Percentiles rank a stretch among this genome's conserved stretches.
Conservation (phyloP, 2,329 filamentous ascomycete genomes). For the Paecilomyces formosus region DNA sequence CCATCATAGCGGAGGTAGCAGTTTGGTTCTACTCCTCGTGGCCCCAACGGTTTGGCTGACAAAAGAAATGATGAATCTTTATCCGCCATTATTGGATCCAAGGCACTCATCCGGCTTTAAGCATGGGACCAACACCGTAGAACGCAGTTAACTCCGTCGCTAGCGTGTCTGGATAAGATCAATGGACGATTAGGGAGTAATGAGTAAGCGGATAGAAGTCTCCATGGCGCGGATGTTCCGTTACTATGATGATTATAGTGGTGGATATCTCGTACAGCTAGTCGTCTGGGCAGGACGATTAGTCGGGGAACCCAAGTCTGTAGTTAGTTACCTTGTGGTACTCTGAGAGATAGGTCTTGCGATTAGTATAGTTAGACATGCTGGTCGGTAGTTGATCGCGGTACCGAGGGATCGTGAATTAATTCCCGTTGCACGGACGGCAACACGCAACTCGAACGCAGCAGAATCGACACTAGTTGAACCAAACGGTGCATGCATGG, state of each 20-base stretch:
- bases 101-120: background rate
- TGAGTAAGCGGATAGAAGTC: background rate
- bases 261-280: no score
- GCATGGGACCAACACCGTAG: background rate
- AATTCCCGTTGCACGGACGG: background rate
- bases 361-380: background rate
- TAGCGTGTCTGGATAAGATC: background rate
- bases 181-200: background rate
- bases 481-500: background rate
- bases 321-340: background rate
- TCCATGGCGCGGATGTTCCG: background rate
- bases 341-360: background rate
- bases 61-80: background rate
- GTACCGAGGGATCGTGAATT: background rate
- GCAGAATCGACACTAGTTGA: background rate
- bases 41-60: background rate
- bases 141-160: background rate
- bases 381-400: background rate
- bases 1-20: background rate
- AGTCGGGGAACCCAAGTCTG: background rate
- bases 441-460: background rate
- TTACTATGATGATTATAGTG: background rate
- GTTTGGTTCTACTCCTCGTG: background rate
- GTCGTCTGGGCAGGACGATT: background rate
- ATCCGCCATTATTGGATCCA: background rate